Conservation (phyloP, 805 yeast species). For the Candida manassasensis region DNA sequence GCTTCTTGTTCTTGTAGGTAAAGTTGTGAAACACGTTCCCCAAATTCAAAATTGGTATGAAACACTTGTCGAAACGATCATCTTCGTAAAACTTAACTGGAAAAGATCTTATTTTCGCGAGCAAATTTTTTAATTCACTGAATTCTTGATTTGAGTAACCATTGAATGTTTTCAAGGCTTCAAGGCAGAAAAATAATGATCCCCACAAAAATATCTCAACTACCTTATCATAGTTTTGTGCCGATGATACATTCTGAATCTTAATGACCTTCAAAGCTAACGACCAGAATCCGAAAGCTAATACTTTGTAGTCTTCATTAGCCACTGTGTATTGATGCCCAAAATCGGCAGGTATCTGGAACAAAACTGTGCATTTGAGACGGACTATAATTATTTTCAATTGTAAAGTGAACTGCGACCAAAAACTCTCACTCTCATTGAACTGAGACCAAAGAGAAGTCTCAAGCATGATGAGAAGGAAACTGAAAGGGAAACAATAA, state of each 20-base stretch:
- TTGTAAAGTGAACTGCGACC: too few species aligned
- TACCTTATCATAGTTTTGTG: neutral
- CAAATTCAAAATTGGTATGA: neutral
- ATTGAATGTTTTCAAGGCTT: neutral
- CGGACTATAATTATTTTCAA: neutral
- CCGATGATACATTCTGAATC: neutral
- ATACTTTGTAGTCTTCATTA: neutral
- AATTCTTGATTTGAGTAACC: neutral
- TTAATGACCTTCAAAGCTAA: neutral
- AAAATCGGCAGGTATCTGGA: conserved; percentile 5
- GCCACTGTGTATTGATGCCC: conserved; percentile 1
- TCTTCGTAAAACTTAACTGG: neutral
- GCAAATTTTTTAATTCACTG: neutral
- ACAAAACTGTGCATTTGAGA: conserved; percentile 1
- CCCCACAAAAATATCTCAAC: neutral
- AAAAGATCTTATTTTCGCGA: neutral
- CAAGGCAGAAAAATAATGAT: neutral
- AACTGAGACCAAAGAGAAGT: neutral
- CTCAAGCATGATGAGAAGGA: neutral
- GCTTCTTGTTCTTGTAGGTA: conserved; percentile 1
- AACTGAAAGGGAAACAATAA: conserved; percentile 8
- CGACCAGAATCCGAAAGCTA: neutral
- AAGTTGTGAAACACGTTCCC: neutral
- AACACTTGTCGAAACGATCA: neutral
- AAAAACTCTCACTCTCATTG: neutral